A percentile compares a stretch with the other conserved stretches of the same genome.
Evolutionary conservation across 2,329 filamentous ascomycete genomes (phyloP).

Genomic region (Arthrobotrys pseudoclavata): DNA sequence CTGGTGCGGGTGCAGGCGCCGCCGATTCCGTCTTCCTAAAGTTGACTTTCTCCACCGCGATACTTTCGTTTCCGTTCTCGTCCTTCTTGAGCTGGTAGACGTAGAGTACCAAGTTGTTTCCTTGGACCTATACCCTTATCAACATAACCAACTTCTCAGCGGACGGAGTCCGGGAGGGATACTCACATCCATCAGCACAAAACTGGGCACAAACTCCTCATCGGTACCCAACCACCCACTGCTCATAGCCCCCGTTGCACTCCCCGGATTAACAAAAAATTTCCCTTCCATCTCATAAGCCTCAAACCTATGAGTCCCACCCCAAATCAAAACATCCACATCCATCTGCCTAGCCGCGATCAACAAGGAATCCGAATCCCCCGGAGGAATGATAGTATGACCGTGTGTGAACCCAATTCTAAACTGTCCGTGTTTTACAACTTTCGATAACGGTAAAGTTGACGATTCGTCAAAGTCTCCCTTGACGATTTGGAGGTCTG

Average conservation of each 20-base stretch:
- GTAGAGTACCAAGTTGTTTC: constrained; percentile 78
- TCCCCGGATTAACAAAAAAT: constrained; percentile 79
- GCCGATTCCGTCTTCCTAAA: constrained; percentile 68
- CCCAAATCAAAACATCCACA: constrained; percentile 78
- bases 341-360: constrained; percentile 80
- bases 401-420: constrained; percentile 80
- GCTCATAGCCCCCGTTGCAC: constrained; percentile 76
- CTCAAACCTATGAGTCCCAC: constrained; percentile 78
- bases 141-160: not conserved
- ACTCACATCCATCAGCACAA: constrained; percentile 80
- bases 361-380: constrained; percentile 76
- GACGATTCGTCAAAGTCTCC: constrained; percentile 79
- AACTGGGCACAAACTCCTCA: constrained; percentile 75
- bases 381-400: constrained; percentile 78
- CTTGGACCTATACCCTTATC: constrained; percentile 72
- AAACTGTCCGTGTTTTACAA: constrained; percentile 77
- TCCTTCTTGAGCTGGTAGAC: constrained; percentile 74
- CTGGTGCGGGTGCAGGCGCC: constrained; percentile 29
- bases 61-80: constrained; percentile 70
- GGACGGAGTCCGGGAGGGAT: not conserved
- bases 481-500: constrained; percentile 78
- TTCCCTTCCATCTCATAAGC: constrained; percentile 80
- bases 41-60: constrained; percentile 72
- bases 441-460: constrained; percentile 75
- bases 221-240: constrained; percentile 73